Evolutionary conservation across 176 grass and related monocot species (phyloP).

Genomic region (Aegilops sharonensis): DNA sequence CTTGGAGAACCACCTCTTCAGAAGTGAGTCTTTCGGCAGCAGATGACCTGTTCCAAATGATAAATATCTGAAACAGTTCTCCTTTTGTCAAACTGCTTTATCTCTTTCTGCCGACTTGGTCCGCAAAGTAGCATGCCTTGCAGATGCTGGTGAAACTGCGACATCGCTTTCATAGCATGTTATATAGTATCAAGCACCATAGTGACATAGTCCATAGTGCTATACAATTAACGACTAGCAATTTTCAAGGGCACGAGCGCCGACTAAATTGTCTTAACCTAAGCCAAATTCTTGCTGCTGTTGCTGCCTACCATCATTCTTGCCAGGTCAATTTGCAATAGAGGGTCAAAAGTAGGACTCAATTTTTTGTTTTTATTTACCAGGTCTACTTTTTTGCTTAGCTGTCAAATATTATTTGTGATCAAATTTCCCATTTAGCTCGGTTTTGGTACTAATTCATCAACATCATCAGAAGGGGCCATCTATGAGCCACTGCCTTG

Average conservation of each 20-base stretch:
- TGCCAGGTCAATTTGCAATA: background rate
- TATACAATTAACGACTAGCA: constrained; percentile 23
- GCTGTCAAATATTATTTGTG: too few species aligned
- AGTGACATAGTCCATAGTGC: background rate
- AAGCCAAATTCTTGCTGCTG: constrained; percentile 17
- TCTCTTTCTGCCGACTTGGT: constrained; percentile 46
- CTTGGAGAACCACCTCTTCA: constrained; percentile 86
- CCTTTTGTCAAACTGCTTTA: constrained; percentile 5
- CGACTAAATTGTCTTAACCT: constrained; percentile 26
- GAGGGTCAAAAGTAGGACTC: too few species aligned
- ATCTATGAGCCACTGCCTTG: too few species aligned
- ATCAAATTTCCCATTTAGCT: too few species aligned
- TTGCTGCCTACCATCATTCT: too few species aligned
- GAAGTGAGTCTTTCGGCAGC: constrained; percentile 53
- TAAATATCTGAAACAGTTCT: constrained; percentile 24
- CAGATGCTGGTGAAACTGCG: constrained; percentile 17
- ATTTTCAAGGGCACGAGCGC: constrained; percentile 33
- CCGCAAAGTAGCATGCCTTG: constrained; percentile 12
- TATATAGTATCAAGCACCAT: constrained; percentile 28
- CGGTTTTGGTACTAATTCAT: too few species aligned
- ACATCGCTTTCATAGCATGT: constrained; percentile 35
- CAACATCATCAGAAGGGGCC: background rate
- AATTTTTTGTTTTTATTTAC: too few species aligned
- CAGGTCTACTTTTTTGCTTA: too few species aligned
- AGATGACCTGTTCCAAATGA: constrained; percentile 21